Conservation (phyloP, 148 eudicot species). For the Rheum nobile region DNA sequence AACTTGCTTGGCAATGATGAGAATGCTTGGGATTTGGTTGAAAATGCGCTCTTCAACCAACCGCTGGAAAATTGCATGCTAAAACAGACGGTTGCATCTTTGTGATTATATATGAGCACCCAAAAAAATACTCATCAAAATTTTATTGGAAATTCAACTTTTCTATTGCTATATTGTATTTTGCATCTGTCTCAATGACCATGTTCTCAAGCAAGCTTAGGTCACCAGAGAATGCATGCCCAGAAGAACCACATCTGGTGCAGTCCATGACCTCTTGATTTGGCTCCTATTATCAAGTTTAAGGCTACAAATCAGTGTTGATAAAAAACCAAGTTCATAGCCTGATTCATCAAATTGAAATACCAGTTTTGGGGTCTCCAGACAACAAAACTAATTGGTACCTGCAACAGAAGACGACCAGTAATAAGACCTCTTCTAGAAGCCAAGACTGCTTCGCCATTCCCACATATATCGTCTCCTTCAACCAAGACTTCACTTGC, state of each 20-base stretch:
- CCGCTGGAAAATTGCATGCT: constrained; percentile 99
- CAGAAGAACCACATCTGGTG: constrained; percentile 74
- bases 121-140: not conserved
- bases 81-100: constrained; percentile 5
- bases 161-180: constrained; percentile 81
- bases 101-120: not conserved
- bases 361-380: not conserved
- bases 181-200: constrained; percentile 73
- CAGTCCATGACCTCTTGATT: constrained; percentile 74
- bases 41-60: constrained; percentile 81
- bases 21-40: constrained; percentile 88
- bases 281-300: constrained; percentile 44
- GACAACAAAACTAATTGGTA: not conserved
- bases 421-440: constrained; percentile 87
- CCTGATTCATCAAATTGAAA: not conserved
- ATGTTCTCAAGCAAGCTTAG: constrained; percentile 52
- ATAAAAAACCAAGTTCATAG: not conserved
- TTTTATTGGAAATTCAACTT: constrained; percentile 40
- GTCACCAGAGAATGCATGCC: constrained; percentile 85
- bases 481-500: too few relatives aligned
- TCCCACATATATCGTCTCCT: too few relatives aligned
- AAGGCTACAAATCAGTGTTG: not conserved
- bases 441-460: too few relatives aligned
- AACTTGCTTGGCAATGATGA: constrained; percentile 63
- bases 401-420: constrained; percentile 86